phyloP scores from a whole-genome alignment of 1,284 basidiomycete species.

The Pseudozyma thailandica region DNA sequence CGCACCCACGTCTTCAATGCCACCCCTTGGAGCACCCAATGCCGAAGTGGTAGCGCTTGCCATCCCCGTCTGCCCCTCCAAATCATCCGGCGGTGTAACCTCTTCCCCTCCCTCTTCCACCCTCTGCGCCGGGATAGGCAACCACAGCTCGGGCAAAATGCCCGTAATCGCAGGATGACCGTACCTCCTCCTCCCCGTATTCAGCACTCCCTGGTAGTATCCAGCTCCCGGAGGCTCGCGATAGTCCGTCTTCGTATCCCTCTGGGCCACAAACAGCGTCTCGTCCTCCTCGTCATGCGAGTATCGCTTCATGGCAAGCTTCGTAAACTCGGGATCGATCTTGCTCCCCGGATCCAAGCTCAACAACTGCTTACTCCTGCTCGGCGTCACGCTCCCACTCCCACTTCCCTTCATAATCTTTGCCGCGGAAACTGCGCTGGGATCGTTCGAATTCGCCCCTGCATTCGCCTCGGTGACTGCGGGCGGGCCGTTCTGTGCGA shows the following conservation, averaged over 20 bases:
- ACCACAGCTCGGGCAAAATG: constrained; percentile 61
- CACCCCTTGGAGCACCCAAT: constrained; percentile 10
- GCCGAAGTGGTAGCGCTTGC: constrained; percentile 26
- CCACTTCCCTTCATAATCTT: background rate
- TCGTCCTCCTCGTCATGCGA: constrained; percentile 83
- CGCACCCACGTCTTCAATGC: background rate
- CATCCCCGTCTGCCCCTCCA: constrained; percentile 24
- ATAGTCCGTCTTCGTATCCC: constrained; percentile 62
- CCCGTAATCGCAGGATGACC: constrained; percentile 64
- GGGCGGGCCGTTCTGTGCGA: constrained; percentile 38
- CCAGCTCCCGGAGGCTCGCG: constrained; percentile 57
- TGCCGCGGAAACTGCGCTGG: background rate
- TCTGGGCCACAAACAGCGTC: constrained; percentile 82
- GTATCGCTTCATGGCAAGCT: constrained; percentile 74
- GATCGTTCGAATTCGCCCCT: constrained; percentile 2
- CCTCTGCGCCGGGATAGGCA: constrained; percentile 44
- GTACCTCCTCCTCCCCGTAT: constrained; percentile 54
- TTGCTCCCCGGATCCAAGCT: constrained; percentile 29
- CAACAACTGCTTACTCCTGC: constrained; percentile 26
- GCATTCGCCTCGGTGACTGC: constrained; percentile 14
- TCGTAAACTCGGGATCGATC: constrained; percentile 43
- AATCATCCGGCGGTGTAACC: constrained; percentile 25
- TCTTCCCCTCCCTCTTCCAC: constrained; percentile 30
- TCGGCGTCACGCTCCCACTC: constrained; percentile 19
- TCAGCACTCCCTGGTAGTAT: constrained; percentile 60